These are phyloP conservation scores for Fragaria vesca DNA, from an alignment of 306 rosid genomes.

Conservation along the genomic window DNA sequence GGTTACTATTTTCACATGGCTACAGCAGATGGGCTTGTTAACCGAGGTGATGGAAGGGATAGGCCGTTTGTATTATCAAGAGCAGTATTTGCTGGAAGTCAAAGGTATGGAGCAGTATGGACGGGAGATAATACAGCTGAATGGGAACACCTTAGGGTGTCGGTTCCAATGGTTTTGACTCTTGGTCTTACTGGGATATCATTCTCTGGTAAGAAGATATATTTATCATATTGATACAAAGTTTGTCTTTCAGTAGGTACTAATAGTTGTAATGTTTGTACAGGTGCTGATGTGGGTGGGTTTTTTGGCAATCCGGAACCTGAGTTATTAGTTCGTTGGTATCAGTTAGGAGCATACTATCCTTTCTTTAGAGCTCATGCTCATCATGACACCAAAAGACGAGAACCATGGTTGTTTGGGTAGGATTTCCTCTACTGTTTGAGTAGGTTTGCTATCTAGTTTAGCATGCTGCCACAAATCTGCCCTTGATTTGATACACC, in stretches of 20 bases:
- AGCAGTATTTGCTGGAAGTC: slow-evolving; percentile 91
- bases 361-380: slow-evolving; percentile 97
- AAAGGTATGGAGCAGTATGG: slow-evolving; percentile 90
- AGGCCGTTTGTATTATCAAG: slow-evolving; percentile 91
- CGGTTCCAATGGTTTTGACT: slow-evolving; percentile 89
- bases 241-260: slow-evolving; percentile 4
- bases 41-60: slow-evolving; percentile 84
- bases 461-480: background rate
- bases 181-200: slow-evolving; percentile 84
- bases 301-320: slow-evolving; percentile 96
- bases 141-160: slow-evolving; percentile 90
- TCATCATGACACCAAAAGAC: slow-evolving; percentile 94
- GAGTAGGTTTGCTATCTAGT: background rate
- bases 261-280: slow-evolving; percentile 21
- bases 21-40: slow-evolving; percentile 74
- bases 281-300: slow-evolving; percentile 99
- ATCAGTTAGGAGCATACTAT: slow-evolving; percentile 86
- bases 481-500: background rate
- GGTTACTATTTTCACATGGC: slow-evolving; percentile 99
- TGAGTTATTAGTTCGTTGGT: slow-evolving; percentile 93
- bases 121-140: slow-evolving; percentile 97
- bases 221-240: background rate
- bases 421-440: slow-evolving; percentile 41
- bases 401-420: slow-evolving; percentile 99
- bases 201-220: slow-evolving; percentile 61